Evolutionary conservation across 2,329 filamentous ascomycete species (phyloP), one percentile per base, ranked within the genome.

Genomic region (Rhynchosporium secalis): DNA sequence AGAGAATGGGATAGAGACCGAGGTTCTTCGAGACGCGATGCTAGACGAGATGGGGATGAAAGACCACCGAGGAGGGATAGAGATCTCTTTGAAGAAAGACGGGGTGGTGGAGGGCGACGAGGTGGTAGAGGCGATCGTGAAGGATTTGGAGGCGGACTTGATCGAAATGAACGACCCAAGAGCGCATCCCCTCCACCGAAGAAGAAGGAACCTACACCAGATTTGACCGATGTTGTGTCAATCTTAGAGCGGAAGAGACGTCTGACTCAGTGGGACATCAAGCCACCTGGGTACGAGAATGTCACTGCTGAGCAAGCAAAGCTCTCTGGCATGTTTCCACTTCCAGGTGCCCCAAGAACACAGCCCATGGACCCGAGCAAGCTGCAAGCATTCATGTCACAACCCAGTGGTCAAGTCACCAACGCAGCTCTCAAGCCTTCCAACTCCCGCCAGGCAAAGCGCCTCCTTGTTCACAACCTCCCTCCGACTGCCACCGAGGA

Each of bases 181-280:
- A 96, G 90, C 72, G 86, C 89, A 20, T 90, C 88, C 49, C 91
- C 92, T 43, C 90, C 91, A 33, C 86, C 87, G 9, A 96, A 96
- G 81, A 95, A 94, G 79, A 89, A 91, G 76, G 95, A 99, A 77
- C 92, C 95, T 7, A 99, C 95, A 0, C 96, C 95, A 41, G 96
- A 99, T 76, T 81, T 99, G 74, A 96, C 93, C 64, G 87, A 96
- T 72, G 80, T 96, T 63, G 81, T 89, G n/a, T 85, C 92, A 3
- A 82, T 99, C 63, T 80, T 92, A 66, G 88, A 94, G 73, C 88
- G 94, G 71, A 95, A 93, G 81, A 89, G 96, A 70, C 89, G 95
- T 63, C 80, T 99, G 81, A 98, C 93, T 41, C 96, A 99, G 77
- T 99, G 95, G 95, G 96, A 99, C 76, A 97, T 99, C 76, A 99